Evolutionary conservation across 257 asterid genomes (phyloP).

Genomic region (Solanum arcanum): DNA sequence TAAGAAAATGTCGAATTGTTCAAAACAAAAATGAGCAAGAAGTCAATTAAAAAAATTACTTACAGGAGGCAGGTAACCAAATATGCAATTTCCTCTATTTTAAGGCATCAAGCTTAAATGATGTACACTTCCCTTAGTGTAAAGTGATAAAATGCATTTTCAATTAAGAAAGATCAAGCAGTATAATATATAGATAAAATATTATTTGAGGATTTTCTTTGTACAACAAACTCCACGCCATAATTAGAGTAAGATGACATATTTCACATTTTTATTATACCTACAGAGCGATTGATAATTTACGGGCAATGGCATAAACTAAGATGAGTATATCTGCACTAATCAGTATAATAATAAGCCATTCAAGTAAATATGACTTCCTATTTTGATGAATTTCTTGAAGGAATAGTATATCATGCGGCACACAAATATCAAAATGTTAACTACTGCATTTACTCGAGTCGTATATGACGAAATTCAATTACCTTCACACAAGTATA

Average conservation of each 20-base stretch:
- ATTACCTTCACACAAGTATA: too few species aligned
- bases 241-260: not conserved
- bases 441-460: not conserved
- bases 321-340: slow-evolving; percentile 88
- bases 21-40: not conserved
- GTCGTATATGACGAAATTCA: too few species aligned
- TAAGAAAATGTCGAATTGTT: not conserved
- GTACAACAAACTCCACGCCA: not conserved
- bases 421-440: slow-evolving; percentile 17
- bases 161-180: not conserved
- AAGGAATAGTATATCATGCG: slow-evolving; percentile 90
- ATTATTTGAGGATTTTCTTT: not conserved
- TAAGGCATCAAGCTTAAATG: not conserved
- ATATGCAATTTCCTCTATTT: not conserved
- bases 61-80: not conserved
- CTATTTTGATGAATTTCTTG: slow-evolving; percentile 95
- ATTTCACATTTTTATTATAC: not conserved
- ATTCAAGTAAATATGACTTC: slow-evolving; percentile 85
- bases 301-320: slow-evolving; percentile 68
- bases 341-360: slow-evolving; percentile 83
- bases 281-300: slow-evolving; percentile 18
- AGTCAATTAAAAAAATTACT: not conserved
- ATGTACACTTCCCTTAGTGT: not conserved
- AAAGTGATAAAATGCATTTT: not conserved
- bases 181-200: not conserved